These are phyloP conservation scores for Colletotrichum orchidophilum DNA, from an alignment of 2,329 filamentous ascomycete genomes.

Conservation along the genomic window DNA sequence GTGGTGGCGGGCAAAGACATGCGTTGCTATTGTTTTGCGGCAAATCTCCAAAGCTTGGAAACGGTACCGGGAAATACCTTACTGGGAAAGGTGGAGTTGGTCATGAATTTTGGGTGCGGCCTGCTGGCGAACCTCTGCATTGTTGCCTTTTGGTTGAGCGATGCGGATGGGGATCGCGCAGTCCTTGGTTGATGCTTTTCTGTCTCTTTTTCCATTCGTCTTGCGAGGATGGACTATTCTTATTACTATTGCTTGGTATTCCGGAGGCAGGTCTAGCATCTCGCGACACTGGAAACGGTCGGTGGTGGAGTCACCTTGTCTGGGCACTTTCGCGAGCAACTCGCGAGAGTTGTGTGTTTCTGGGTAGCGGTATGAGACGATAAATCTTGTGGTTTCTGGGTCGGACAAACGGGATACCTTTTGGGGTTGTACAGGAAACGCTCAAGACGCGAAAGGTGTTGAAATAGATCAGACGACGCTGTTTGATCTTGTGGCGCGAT, in stretches of 20 bases:
- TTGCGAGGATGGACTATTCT: constrained; percentile 27
- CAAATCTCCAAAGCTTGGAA: constrained; percentile 41
- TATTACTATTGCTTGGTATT: constrained; percentile 10
- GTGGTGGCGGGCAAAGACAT: constrained; percentile 46
- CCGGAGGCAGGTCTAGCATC: constrained; percentile 13
- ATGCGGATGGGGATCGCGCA: constrained; percentile 12
- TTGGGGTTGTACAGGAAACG: constrained; percentile 33
- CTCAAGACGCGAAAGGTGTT: constrained; percentile 35
- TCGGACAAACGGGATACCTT: constrained; percentile 31
- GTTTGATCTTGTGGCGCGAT: constrained; percentile 27
- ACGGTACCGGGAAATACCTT: constrained; percentile 37
- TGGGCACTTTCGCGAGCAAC: constrained; percentile 34
- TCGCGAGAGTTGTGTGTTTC: constrained; percentile 26
- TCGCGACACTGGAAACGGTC: constrained; percentile 14
- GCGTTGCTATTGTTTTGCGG: constrained; percentile 39
- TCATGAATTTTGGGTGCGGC: constrained; percentile 35
- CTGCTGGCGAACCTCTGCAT: constrained; percentile 34
- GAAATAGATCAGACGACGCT: constrained; percentile 3
- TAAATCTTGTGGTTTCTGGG: constrained; percentile 29
- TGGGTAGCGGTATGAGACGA: constrained; percentile 35
- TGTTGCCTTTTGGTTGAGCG: constrained; percentile 28
- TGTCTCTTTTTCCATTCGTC: constrained; percentile 28
- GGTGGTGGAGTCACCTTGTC: constrained; percentile 22
- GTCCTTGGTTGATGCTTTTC: constrained; percentile 15
- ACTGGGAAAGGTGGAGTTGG: constrained; percentile 47